phyloP scores from a whole-genome alignment of 1,139 yeast species.

The Yamadazyma songkhlaensis region DNA sequence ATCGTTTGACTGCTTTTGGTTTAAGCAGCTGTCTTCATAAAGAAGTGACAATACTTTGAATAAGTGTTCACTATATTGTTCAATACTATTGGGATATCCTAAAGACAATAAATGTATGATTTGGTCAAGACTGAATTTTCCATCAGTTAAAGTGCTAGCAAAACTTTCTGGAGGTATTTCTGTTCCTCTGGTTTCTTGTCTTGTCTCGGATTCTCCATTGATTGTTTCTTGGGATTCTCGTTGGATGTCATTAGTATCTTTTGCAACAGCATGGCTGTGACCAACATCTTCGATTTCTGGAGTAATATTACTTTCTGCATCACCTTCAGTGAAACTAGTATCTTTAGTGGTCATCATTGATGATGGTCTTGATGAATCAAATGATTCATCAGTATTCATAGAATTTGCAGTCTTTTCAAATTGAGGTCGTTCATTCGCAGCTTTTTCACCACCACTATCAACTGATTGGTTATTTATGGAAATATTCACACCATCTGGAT shows the following conservation, averaged over 20 bases:
- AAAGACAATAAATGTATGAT: conserved; percentile 25
- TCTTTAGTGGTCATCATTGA: no score
- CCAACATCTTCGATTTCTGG: no score
- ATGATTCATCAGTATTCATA: no score
- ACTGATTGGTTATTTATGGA: background rate
- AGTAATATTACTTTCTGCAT: no score
- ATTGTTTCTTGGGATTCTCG: no score
- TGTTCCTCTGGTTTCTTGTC: background rate
- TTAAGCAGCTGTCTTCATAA: conserved; percentile 17
- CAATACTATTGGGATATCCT: conserved; percentile 29
- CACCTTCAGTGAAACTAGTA: no score
- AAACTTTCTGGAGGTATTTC: conserved; percentile 5
- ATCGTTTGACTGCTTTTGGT: conserved; percentile 3
- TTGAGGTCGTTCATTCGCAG: conserved; percentile 1
- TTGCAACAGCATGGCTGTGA: no score
- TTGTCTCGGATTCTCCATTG: no score
- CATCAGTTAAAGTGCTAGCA: conserved; percentile 9
- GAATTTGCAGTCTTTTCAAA: background rate
- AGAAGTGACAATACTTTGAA: conserved; percentile 29
- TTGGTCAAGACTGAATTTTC: conserved; percentile 19
- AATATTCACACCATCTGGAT: background rate
- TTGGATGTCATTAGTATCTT: background rate
- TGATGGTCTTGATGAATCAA: no score
- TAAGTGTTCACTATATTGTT: conserved; percentile 41
- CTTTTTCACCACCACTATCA: background rate